A percentile compares a stretch with the other conserved stretches of the same genome.
These are phyloP conservation scores for Kuraishia borneana DNA, from an alignment of 805 yeast genomes.

Conservation along the genomic window DNA sequence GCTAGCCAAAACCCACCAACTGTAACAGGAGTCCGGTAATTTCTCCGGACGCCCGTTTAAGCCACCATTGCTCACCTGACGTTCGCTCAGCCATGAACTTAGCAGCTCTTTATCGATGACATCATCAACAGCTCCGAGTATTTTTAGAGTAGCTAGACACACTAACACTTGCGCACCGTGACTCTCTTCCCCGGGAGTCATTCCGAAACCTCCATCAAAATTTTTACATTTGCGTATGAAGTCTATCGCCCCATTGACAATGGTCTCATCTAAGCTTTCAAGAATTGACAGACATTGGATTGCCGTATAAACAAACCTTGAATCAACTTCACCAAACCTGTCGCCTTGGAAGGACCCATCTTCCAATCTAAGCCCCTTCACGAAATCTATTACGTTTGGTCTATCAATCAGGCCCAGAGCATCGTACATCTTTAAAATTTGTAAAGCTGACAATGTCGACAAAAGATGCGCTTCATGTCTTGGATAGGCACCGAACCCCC, in stretches of 20 bases:
- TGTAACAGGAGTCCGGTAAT: slow-evolving; percentile 92
- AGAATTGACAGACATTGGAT: slow-evolving; percentile 62
- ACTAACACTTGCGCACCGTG: slow-evolving; percentile 91
- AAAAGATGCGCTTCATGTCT: slow-evolving; percentile 81
- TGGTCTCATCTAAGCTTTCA: slow-evolving; percentile 42
- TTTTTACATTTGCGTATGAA: slow-evolving; percentile 67
- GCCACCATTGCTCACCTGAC: slow-evolving; percentile 85
- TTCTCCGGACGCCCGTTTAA: slow-evolving; percentile 95
- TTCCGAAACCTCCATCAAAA: slow-evolving; percentile 94
- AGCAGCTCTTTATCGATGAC: slow-evolving; percentile 34
- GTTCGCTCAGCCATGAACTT: slow-evolving; percentile 82
- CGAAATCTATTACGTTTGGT: slow-evolving; percentile 25
- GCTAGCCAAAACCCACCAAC: slow-evolving; percentile 93
- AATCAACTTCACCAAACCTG: slow-evolving; percentile 83
- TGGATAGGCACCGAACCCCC: slow-evolving; percentile 89
- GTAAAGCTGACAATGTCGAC: slow-evolving; percentile 80
- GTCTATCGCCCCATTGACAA: slow-evolving; percentile 46
- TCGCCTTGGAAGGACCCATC: slow-evolving; percentile 88
- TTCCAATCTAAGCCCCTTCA: slow-evolving; percentile 31
- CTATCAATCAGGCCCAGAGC: slow-evolving; percentile 31
- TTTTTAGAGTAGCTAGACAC: slow-evolving; percentile 71
- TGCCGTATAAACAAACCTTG: slow-evolving; percentile 81
- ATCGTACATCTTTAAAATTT: slow-evolving; percentile 60
- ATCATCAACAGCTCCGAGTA: slow-evolving; percentile 45
- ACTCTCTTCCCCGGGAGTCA: slow-evolving; percentile 89